These are phyloP conservation scores for Colletotrichum liaoningense DNA, from an alignment of 2,329 filamentous ascomycete species.

Conservation along the genomic window DNA sequence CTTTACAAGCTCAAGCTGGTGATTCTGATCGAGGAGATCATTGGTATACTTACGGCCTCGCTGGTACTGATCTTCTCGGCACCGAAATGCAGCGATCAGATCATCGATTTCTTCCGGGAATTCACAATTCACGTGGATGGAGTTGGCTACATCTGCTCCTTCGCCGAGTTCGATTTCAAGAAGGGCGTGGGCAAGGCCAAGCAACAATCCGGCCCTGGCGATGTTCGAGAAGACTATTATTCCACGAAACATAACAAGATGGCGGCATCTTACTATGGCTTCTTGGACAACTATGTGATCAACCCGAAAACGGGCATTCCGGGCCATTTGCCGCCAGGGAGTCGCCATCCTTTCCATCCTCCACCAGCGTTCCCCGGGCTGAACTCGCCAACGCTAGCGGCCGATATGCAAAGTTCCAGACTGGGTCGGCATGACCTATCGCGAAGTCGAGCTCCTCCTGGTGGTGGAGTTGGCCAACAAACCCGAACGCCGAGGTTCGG, in stretches of 20 bases:
- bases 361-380: slow-evolving; percentile 81
- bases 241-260: slow-evolving; percentile 97
- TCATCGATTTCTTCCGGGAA: slow-evolving; percentile 98
- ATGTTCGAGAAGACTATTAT: slow-evolving; percentile 91
- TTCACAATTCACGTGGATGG: slow-evolving; percentile 98
- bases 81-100: slow-evolving; percentile 88
- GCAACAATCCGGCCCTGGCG: slow-evolving; percentile 54
- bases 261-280: slow-evolving; percentile 96
- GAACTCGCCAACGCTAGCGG: slow-evolving; percentile 69
- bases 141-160: slow-evolving; percentile 95
- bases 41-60: slow-evolving; percentile 93
- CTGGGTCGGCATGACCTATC: slow-evolving; percentile 58
- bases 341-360: slow-evolving; percentile 74
- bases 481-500: slow-evolving; percentile 57
- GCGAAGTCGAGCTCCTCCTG: slow-evolving; percentile 53
- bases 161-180: slow-evolving; percentile 97
- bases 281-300: slow-evolving; percentile 89
- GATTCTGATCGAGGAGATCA: slow-evolving; percentile 91
- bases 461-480: slow-evolving; percentile 46
- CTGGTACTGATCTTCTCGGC: slow-evolving; percentile 89
- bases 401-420: slow-evolving; percentile 66
- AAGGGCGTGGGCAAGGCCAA: slow-evolving; percentile 70
- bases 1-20: slow-evolving; percentile 93
- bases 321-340: slow-evolving; percentile 67
- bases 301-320: slow-evolving; percentile 77